Evolutionary conservation across 2,329 filamentous ascomycete species (phyloP), one percentile per base, ranked within the genome.

Genomic region (Whalleya microplaca): DNA sequence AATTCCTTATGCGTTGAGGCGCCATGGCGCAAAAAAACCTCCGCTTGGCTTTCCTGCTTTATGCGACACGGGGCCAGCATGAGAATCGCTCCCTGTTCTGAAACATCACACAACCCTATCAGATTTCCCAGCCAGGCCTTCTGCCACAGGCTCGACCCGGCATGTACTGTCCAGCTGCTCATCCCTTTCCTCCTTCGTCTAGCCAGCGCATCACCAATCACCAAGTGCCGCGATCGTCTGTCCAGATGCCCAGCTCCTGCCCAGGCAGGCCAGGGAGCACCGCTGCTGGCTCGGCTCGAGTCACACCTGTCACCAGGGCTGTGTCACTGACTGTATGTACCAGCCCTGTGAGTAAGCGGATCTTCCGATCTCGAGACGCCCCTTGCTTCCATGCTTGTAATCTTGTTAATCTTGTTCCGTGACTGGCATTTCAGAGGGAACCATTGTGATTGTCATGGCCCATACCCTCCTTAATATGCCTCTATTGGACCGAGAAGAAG

Each of bases 81-180:
- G 52, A 67, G 58, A 55, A 55, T 58, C 61, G 65, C 32, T 67
- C 58, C 64, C 57, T 53, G 52, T 63, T 66, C 63, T 67, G 65
- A 67, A 67, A 67, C 65, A 60, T 19, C 43, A 61, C 58, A 57
- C 61, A 59, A 55, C 55, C 55, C 58, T 59, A 57, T 57, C 60
- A 59, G 56, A 41, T 48, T 18, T 37, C 41, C 19, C n/a, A 20
- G 40, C 18, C 46, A 41, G 20, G 8, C 47, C n/a, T 43, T 27
- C 46, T 21, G 18, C 47, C 29, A 56, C 46, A 41, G 61, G 52
- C 49, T 45, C 48, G 59, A 61, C 62, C 59, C 59, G 62, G 63
- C 62, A 63, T 53, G 55, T 60, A 48, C 53, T 48, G 51, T 53
- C 47, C 41, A 48, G 27, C 57, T 51, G 48, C 51, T 56, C 53